phyloP scores from a whole-genome alignment of 78 protist species.

The Cavenderia fasciculata region DNA sequence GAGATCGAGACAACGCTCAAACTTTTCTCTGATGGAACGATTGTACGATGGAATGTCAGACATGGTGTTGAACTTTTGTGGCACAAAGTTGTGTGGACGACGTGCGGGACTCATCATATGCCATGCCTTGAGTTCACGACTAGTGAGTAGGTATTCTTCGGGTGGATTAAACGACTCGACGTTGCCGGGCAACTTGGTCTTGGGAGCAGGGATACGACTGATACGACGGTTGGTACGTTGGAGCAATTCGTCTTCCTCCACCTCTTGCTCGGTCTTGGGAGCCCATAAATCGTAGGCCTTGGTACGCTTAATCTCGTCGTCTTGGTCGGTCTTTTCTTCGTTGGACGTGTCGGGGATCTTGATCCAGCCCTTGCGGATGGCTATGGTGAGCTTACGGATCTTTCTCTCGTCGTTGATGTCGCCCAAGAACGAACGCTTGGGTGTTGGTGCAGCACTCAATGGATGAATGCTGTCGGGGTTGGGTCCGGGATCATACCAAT shows the following conservation, averaged over 20 bases:
- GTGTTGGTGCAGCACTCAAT: constrained; percentile 68
- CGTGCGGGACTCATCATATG: constrained; percentile 41
- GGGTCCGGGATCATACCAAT: constrained; percentile 71
- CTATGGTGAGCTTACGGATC: constrained; percentile 26
- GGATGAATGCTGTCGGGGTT: constrained; percentile 82
- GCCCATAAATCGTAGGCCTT: constrained; percentile 68
- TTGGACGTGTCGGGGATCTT: neutral
- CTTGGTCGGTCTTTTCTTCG: neutral
- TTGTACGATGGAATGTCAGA: constrained; percentile 92
- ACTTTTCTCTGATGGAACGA: constrained; percentile 88
- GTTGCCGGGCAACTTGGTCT: constrained; percentile 87
- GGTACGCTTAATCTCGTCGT: neutral
- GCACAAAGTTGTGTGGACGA: constrained; percentile 82
- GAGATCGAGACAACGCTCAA: constrained; percentile 97
- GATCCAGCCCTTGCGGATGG: constrained; percentile 71
- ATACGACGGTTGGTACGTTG: constrained; percentile 15
- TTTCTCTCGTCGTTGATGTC: constrained; percentile 84
- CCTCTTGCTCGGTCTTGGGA: constrained; percentile 42
- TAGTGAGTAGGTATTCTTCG: constrained; percentile 90
- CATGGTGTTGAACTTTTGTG: constrained; percentile 82
- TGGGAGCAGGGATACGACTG: constrained; percentile 67
- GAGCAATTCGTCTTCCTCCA: neutral
- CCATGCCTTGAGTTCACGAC: constrained; percentile 84
- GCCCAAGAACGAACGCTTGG: constrained; percentile 90
- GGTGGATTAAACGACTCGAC: constrained; percentile 98